phyloP scores from a whole-genome alignment of 1,284 basidiomycete species.

The Austroboletus niveus region DNA sequence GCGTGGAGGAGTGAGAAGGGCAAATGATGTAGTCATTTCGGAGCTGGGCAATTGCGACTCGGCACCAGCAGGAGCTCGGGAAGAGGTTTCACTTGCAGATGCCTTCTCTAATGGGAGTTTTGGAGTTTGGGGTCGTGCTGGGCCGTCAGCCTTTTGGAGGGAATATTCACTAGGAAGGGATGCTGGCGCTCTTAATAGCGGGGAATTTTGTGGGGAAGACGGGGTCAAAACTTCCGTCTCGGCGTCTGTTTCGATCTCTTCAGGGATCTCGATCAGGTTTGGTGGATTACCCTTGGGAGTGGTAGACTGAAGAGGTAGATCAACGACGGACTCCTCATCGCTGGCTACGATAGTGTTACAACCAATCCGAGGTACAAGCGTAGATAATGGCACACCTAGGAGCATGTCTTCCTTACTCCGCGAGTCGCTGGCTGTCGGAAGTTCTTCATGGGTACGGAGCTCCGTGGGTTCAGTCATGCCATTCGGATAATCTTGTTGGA shows the following conservation, averaged over 20 bases:
- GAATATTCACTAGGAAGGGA: constrained; percentile 9
- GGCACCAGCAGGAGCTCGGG: constrained; percentile 22
- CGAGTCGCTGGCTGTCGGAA: constrained; percentile 16
- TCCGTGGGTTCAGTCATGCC: constrained; percentile 32
- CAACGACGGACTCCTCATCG: constrained; percentile 35
- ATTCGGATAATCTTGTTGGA: constrained; percentile 30
- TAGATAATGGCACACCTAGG: constrained; percentile 30
- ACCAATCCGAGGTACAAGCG: background rate
- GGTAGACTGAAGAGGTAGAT: constrained; percentile 20
- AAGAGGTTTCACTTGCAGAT: constrained; percentile 22
- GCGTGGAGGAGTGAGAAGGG: constrained; percentile 52
- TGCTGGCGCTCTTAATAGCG: constrained; percentile 7
- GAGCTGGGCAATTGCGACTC: constrained; percentile 2
- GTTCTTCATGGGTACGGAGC: constrained; percentile 27
- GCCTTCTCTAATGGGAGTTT: constrained; percentile 2
- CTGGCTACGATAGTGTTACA: constrained; percentile 33
- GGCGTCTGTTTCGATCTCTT: constrained; percentile 24
- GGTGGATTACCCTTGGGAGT: constrained; percentile 26
- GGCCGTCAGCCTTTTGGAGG: constrained; percentile 17
- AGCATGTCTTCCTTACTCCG: constrained; percentile 32
- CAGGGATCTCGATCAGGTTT: constrained; percentile 4
- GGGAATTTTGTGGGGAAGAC: constrained; percentile 22
- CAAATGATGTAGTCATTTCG: constrained; percentile 22
- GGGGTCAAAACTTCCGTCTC: constrained; percentile 30
- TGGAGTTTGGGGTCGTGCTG: constrained; percentile 4